These are phyloP conservation scores for Lentinula boryana DNA, from an alignment of 768 basidiomycete species.

Conservation along the genomic window DNA sequence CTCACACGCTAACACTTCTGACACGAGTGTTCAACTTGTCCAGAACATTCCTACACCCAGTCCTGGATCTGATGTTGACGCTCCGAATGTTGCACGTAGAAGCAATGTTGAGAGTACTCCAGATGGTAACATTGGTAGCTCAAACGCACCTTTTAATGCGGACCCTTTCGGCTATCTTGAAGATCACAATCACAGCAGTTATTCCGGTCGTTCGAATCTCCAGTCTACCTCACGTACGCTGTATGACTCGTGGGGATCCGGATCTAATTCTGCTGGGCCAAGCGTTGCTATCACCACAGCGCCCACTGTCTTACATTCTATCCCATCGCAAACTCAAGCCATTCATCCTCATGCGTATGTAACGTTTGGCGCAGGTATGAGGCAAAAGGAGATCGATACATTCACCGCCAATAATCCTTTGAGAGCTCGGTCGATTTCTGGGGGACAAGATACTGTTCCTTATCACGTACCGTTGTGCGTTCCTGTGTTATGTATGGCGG, in stretches of 20 bases:
- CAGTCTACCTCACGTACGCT: constrained; percentile 21
- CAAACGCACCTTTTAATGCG: constrained; percentile 17
- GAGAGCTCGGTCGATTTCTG: constrained; percentile 47
- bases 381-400: constrained; percentile 79
- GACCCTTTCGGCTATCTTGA: constrained; percentile 64
- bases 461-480: constrained; percentile 79
- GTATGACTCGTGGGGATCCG: constrained; percentile 29
- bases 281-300: background rate
- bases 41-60: background rate
- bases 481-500: background rate
- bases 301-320: constrained; percentile 22
- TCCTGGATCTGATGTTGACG: background rate
- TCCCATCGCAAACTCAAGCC: constrained; percentile 48
- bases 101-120: background rate
- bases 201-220: constrained; percentile 13
- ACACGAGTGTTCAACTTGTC: background rate
- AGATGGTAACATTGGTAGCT: background rate
- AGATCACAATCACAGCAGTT: constrained; percentile 10
- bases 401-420: constrained; percentile 67
- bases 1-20: background rate
- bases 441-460: constrained; percentile 51
- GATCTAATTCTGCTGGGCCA: constrained; percentile 11
- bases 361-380: constrained; percentile 81
- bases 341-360: constrained; percentile 71
- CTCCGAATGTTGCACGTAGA: background rate